Evolutionary conservation across 2,329 filamentous ascomycete genomes (phyloP).

Genomic region (Penicillium sp.): DNA sequence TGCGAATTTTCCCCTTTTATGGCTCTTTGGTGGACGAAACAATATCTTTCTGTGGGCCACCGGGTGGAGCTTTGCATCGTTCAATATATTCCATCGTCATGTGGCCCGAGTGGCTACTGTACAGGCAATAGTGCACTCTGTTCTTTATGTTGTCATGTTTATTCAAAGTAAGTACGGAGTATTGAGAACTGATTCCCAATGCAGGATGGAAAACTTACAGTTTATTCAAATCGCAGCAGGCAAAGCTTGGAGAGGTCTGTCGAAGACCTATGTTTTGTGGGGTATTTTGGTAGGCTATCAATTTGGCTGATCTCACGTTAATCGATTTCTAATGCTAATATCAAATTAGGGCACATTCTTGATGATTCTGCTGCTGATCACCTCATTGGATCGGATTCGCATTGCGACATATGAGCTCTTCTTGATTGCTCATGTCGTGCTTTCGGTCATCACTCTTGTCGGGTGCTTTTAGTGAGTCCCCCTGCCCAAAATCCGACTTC

Average conservation of each 20-base stretch:
- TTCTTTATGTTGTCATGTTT: conserved; percentile 54
- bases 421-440: conserved; percentile 39
- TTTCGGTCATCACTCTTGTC: conserved; percentile 43
- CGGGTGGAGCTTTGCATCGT: conserved; percentile 66
- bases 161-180: conserved; percentile 21
- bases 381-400: conserved; percentile 49
- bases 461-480: conserved; percentile 49
- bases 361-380: conserved; percentile 44
- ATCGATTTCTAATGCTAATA: background rate
- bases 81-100: conserved; percentile 67
- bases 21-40: conserved; percentile 66
- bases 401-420: conserved; percentile 46
- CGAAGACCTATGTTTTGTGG: conserved; percentile 32
- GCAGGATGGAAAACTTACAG: background rate
- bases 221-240: conserved; percentile 14
- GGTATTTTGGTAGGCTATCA: conserved; percentile 26
- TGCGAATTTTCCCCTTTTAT: conserved; percentile 62
- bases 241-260: conserved; percentile 26
- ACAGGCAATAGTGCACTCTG: conserved; percentile 62
- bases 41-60: conserved; percentile 66
- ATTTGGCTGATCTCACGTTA: background rate
- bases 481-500: too few species aligned
- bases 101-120: conserved; percentile 61
- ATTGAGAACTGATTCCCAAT: background rate
- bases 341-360: conserved; percentile 28